These are phyloP conservation scores for Acanthamoeba sp. DNA, from an alignment of 208 protist genomes.

Conservation along the genomic window DNA sequence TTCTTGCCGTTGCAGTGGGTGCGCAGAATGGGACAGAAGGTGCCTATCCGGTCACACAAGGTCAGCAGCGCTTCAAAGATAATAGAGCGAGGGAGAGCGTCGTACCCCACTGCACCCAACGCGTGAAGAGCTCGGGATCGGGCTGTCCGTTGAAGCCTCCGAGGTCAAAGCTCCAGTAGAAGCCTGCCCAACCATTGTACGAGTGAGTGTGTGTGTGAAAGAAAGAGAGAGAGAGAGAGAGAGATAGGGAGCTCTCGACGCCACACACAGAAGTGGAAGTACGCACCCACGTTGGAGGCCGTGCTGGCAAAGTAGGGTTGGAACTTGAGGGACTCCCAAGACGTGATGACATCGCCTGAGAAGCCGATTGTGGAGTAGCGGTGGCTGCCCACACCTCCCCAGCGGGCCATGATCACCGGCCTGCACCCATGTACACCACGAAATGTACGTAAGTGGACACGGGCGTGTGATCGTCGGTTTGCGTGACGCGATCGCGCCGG, in stretches of 20 bases:
- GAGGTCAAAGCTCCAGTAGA: conserved; percentile 58
- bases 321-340: conserved; percentile 52
- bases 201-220: neutral
- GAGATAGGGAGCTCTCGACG: no score
- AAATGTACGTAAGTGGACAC: no score
- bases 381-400: conserved; percentile 54
- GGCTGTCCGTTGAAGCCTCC: conserved; percentile 33
- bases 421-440: neutral
- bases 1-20: conserved; percentile 62
- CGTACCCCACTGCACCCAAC: conserved; percentile 55
- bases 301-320: conserved; percentile 62
- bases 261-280: neutral
- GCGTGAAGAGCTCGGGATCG: conserved; percentile 37
- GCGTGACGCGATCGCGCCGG: no score
- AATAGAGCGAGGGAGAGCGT: no score
- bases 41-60: neutral
- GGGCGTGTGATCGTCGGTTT: no score
- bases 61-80: neutral
- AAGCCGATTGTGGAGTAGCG: conserved; percentile 56
- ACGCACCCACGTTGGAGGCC: conserved; percentile 11
- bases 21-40: conserved; percentile 58
- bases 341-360: conserved; percentile 52
- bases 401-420: conserved; percentile 43
- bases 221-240: no score
- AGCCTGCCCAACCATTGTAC: neutral